Base-by-base conservation (phyloP, 2,329 filamentous ascomycete genomes). In the Penicillium sp. region DNA sequence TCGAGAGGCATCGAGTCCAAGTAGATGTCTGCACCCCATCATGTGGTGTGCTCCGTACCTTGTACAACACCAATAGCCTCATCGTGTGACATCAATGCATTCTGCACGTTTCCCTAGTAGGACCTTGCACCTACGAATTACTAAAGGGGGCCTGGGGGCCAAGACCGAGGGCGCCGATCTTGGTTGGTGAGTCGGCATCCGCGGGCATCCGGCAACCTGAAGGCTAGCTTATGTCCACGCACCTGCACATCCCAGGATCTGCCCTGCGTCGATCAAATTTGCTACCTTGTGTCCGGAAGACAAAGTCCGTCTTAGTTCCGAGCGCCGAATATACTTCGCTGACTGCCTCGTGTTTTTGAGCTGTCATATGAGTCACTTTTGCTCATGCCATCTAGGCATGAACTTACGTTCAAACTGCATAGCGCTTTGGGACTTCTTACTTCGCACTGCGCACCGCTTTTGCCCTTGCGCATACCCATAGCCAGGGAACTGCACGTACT, bases 331-430 rank as follows among this genome's bases (percentile, higher is more conserved):
- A 32, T 22, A 39, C 31, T 36, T 52, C 36, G 45, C 31, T 43
- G 46, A 42, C 49, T 49, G 27, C 42, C 45, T 59, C 53, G 56
- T 55, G 24, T 55, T 50, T 49, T 18, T 27, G 22, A 41, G 27
- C 40, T 55, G 38, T 55, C 50, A 51, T 60, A 55, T 61, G 59
- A 61, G 53, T 51, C 53, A 50, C 48, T 11, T 18, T 41, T 50
- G 16, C 34, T 42, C 29, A 53, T 38, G 9, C n/a, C 34, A 36
- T 36, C 34, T 36, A n/a, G 34, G 34, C 34, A 36, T n/a, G n/a
- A 34, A 2, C 29, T 11, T 9, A 45, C 22, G 16, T 9, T 45
- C 34, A 14, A 36, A n/a, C 34, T 36, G 13, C 13, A 36, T n/a
- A n/a, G 3, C 34, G 13, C 13, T 36, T 36, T 36, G 34, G 5